Evolutionary conservation across 2,329 filamentous ascomycete genomes (phyloP).

Genomic region (Teratosphaeria gauchensis): DNA sequence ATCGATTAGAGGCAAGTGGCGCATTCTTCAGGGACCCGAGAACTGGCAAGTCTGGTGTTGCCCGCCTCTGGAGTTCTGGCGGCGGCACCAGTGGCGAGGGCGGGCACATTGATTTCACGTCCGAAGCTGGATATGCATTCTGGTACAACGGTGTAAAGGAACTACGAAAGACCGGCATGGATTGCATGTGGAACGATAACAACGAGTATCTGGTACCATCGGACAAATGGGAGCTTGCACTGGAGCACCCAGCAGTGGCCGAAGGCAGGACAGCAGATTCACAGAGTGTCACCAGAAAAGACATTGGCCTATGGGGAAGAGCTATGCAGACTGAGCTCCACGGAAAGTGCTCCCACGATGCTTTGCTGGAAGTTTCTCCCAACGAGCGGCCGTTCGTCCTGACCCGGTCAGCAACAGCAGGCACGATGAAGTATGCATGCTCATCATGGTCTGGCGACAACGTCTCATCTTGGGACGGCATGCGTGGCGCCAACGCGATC

Average conservation of each 20-base stretch:
- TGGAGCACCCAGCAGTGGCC: slow-evolving; percentile 36
- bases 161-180: slow-evolving; percentile 54
- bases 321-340: slow-evolving; percentile 61
- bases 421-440: slow-evolving; percentile 60
- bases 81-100: slow-evolving; percentile 61
- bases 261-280: slow-evolving; percentile 10
- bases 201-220: slow-evolving; percentile 62
- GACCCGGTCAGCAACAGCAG: slow-evolving; percentile 60
- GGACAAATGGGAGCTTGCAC: slow-evolving; percentile 55
- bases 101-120: slow-evolving; percentile 65
- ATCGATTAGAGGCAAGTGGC: slow-evolving; percentile 47
- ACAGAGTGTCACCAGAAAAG: slow-evolving; percentile 29
- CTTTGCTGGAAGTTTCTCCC: slow-evolving; percentile 49
- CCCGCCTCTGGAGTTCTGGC: slow-evolving; percentile 62
- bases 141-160: slow-evolving; percentile 60
- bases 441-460: slow-evolving; percentile 70
- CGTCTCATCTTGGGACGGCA: slow-evolving; percentile 61
- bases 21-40: slow-evolving; percentile 55
- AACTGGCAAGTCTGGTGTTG: slow-evolving; percentile 41
- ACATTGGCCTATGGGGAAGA: slow-evolving; percentile 60
- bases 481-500: slow-evolving; percentile 62
- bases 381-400: slow-evolving; percentile 56
- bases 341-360: slow-evolving; percentile 61
- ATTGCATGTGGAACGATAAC: slow-evolving; percentile 72
- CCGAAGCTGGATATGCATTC: slow-evolving; percentile 56